These are phyloP conservation scores for Malassezia cuniculi DNA, from an alignment of 1,284 basidiomycete genomes.

Conservation along the genomic window DNA sequence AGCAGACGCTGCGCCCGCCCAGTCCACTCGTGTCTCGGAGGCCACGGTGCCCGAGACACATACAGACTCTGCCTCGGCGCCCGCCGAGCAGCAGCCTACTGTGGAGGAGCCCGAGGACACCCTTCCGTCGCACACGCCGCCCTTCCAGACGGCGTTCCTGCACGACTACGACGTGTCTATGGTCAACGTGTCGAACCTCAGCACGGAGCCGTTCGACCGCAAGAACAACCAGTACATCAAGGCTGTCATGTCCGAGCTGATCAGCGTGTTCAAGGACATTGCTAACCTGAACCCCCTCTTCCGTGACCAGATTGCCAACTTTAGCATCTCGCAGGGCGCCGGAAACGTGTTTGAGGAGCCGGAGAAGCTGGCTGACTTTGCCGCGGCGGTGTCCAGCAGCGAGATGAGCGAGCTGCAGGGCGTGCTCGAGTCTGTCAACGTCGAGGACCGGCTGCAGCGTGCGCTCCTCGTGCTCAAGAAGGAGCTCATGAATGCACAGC, in stretches of 20 bases:
- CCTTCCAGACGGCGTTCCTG: slow-evolving; percentile 76
- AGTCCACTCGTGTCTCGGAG: background rate
- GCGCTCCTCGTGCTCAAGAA: slow-evolving; percentile 88
- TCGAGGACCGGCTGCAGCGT: slow-evolving; percentile 82
- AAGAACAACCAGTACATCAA: slow-evolving; percentile 61
- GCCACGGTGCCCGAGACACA: background rate
- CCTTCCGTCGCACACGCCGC: slow-evolving; percentile 44
- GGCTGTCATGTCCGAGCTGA: slow-evolving; percentile 90
- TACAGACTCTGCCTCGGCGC: background rate
- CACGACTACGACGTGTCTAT: slow-evolving; percentile 79
- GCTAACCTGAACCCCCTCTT: slow-evolving; percentile 93
- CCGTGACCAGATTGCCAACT: slow-evolving; percentile 94
- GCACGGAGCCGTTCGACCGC: slow-evolving; percentile 70
- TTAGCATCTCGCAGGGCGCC: slow-evolving; percentile 84
- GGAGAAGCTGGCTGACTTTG: slow-evolving; percentile 94
- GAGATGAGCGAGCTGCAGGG: slow-evolving; percentile 84
- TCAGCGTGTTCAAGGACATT: slow-evolving; percentile 96
- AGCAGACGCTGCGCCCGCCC: background rate
- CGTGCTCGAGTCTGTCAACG: slow-evolving; percentile 71
- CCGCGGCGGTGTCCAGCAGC: slow-evolving; percentile 84
- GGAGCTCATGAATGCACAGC: slow-evolving; percentile 90
- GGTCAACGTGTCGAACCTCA: slow-evolving; percentile 73
- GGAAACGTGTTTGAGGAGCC: slow-evolving; percentile 98
- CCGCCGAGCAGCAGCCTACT: slow-evolving; percentile 6
- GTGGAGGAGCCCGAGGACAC: too few relatives aligned